Evolutionary conservation across 352 stramenopile species (phyloP).

Genomic region (Globisporangium orthogonon): DNA sequence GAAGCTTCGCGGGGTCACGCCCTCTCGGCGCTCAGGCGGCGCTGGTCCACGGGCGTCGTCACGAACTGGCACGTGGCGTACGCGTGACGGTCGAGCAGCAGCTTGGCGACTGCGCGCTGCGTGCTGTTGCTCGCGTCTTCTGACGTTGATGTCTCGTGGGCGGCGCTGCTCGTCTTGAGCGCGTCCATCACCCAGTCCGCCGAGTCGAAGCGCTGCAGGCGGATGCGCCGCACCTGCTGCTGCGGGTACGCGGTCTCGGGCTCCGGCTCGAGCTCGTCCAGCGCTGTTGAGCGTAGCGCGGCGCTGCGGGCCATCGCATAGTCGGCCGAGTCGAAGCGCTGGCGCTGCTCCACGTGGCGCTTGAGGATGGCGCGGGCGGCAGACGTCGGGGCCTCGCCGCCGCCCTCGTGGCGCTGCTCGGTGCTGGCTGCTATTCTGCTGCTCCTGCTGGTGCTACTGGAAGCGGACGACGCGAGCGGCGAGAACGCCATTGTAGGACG

Average conservation of each 20-base stretch:
- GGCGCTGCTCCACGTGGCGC: conserved; percentile 38
- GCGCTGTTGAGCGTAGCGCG: not conserved
- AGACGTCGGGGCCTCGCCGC: conserved; percentile 9
- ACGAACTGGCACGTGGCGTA: conserved; percentile 46
- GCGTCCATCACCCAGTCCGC: conserved; percentile 57
- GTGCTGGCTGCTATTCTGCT: not conserved
- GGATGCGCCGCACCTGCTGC: conserved; percentile 44
- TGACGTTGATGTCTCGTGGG: not conserved
- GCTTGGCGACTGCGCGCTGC: conserved; percentile 29
- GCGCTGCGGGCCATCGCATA: conserved; percentile 38
- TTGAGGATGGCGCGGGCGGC: conserved; percentile 45
- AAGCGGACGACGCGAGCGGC: not conserved
- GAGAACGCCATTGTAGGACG: conserved; percentile 6
- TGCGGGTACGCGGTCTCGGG: conserved; percentile 12
- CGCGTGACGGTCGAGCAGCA: conserved; percentile 54
- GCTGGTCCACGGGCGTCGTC: conserved; percentile 20
- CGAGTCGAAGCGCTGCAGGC: conserved; percentile 68
- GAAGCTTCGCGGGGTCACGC: conserved; percentile 6
- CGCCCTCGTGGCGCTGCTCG: not conserved
- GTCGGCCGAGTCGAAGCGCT: conserved; percentile 75
- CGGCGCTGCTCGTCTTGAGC: not conserved
- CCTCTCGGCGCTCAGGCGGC: conserved; percentile 14
- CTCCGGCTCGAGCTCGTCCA: conserved; percentile 10
- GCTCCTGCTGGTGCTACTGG: conserved; percentile 1
- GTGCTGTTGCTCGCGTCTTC: not conserved